Percentiles rank a stretch among this genome's conserved stretches.
Evolutionary conservation across 2,329 filamentous ascomycete species (phyloP).

Genomic region (Verticillium longisporum): DNA sequence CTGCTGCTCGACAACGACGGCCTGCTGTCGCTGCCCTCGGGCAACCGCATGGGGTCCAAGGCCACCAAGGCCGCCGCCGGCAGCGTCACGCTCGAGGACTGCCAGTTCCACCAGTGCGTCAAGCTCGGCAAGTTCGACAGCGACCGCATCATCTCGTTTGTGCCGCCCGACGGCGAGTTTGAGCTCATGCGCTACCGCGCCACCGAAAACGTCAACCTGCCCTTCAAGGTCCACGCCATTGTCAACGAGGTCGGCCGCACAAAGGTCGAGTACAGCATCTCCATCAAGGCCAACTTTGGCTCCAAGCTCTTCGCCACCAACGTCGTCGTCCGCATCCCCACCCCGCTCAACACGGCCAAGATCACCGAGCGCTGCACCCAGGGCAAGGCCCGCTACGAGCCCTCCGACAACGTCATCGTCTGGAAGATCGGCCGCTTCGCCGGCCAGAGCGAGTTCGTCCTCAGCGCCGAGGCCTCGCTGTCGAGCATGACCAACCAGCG

Average conservation of each 20-base stretch:
- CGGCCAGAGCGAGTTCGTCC: conserved; percentile 92
- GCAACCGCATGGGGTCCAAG: conserved; percentile 74
- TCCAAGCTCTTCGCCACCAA: conserved; percentile 96
- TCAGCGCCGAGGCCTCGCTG: conserved; percentile 87
- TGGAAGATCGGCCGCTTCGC: conserved; percentile 99
- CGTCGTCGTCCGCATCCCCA: conserved; percentile 88
- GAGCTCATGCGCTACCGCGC: conserved; percentile 98
- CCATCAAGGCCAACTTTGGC: conserved; percentile 94
- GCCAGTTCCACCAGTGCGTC: conserved; percentile 98
- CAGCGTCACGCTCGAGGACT: conserved; percentile 93
- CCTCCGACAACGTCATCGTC: conserved; percentile 93
- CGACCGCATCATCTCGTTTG: conserved; percentile 93
- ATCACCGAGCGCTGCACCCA: conserved; percentile 91
- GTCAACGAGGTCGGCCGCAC: conserved; percentile 96
- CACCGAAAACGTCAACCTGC: conserved; percentile 96
- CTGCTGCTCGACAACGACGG: conserved; percentile 79
- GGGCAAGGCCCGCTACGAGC: conserved; percentile 97
- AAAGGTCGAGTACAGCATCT: conserved; percentile 98
- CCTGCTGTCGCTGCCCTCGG: conserved; percentile 58
- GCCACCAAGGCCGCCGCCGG: conserved; percentile 93
- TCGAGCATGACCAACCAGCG: conserved; percentile 98
- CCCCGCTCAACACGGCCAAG: conserved; percentile 90
- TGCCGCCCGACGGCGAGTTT: conserved; percentile 95
- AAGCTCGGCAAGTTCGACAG: conserved; percentile 95
- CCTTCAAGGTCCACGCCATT: conserved; percentile 98